Evolutionary conservation across 768 basidiomycete species (phyloP).

Genomic region (Favolaschia claudopus): DNA sequence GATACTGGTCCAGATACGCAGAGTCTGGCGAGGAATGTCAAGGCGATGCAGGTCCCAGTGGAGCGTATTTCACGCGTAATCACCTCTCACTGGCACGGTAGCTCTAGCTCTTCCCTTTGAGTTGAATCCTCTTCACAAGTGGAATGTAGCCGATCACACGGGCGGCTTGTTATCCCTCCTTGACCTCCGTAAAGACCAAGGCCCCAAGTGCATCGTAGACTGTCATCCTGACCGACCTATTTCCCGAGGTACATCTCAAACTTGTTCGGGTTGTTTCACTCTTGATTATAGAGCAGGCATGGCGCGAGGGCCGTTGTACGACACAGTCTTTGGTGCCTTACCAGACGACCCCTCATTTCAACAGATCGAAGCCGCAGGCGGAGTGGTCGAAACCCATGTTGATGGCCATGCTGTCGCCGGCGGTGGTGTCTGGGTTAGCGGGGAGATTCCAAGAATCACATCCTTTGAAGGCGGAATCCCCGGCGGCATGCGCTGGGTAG

Average conservation of each 20-base stretch:
- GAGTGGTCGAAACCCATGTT: slow-evolving; percentile 58
- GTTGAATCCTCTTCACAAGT: too few species aligned
- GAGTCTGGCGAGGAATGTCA: slow-evolving; percentile 77
- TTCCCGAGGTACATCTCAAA: too few species aligned
- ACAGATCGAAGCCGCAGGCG: slow-evolving; percentile 64
- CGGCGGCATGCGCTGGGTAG: slow-evolving; percentile 71
- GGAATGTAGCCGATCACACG: too few species aligned
- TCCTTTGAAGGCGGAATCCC: slow-evolving; percentile 72
- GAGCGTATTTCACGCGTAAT: slow-evolving; percentile 67
- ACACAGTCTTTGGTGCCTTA: slow-evolving; percentile 65
- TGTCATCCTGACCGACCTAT: slow-evolving; percentile 80
- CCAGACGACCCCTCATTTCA: slow-evolving; percentile 78
- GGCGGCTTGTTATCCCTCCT: slow-evolving; percentile 77
- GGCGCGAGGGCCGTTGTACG: slow-evolving; percentile 65
- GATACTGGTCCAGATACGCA: slow-evolving; percentile 85
- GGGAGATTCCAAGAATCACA: slow-evolving; percentile 78
- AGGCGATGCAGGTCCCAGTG: slow-evolving; percentile 63
- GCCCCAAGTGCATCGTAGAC: slow-evolving; percentile 60
- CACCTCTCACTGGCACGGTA: slow-evolving; percentile 66
- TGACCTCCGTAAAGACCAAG: slow-evolving; percentile 43
- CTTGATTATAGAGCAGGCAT: too few species aligned
- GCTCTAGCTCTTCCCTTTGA: neutral
- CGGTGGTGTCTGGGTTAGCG: slow-evolving; percentile 77
- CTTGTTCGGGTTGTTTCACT: too few species aligned
- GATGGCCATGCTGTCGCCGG: slow-evolving; percentile 73